Evolutionary conservation across 768 basidiomycete genomes (phyloP).

Genomic region (Rubroboletus satanas): DNA sequence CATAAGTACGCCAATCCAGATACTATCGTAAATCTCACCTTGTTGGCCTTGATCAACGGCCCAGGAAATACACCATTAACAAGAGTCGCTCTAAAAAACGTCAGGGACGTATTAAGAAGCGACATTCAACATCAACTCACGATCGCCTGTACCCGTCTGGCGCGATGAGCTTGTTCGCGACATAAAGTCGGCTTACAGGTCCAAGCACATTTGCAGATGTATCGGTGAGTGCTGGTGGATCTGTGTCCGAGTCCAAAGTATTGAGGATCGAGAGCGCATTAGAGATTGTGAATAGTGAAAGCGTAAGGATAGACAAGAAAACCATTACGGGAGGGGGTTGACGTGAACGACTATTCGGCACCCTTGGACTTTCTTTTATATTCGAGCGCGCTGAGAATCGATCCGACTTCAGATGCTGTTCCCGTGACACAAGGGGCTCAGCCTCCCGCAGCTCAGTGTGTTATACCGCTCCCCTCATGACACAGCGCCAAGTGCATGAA

Average conservation of each 20-base stretch:
- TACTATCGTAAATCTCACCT: constrained; percentile 14
- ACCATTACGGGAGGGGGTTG: not conserved
- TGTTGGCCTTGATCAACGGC: constrained; percentile 41
- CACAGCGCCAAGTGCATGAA: not conserved
- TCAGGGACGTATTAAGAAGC: not conserved
- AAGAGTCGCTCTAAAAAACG: constrained; percentile 36
- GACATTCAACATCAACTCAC: constrained; percentile 17
- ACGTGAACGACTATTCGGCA: too few relatives aligned
- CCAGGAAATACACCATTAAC: constrained; percentile 45
- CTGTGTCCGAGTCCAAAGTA: not conserved
- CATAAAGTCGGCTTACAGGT: constrained; percentile 23
- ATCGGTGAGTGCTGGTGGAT: not conserved
- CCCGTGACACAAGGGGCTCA: not conserved
- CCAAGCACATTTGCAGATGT: constrained; percentile 9
- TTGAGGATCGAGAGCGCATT: not conserved
- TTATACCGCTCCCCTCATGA: not conserved
- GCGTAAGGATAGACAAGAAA: constrained; percentile 1
- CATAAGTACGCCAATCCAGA: not conserved
- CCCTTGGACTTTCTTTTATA: constrained; percentile 9
- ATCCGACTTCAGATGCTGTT: not conserved
- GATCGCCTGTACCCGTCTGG: constrained; percentile 48
- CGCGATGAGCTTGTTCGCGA: constrained; percentile 38
- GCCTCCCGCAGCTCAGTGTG: not conserved
- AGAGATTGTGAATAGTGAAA: constrained; percentile 5
- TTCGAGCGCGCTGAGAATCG: not conserved